These are phyloP conservation scores for Coemansia sp. DNA, from an alignment of 192 early-diverging fungal genomes.

Conservation along the genomic window DNA sequence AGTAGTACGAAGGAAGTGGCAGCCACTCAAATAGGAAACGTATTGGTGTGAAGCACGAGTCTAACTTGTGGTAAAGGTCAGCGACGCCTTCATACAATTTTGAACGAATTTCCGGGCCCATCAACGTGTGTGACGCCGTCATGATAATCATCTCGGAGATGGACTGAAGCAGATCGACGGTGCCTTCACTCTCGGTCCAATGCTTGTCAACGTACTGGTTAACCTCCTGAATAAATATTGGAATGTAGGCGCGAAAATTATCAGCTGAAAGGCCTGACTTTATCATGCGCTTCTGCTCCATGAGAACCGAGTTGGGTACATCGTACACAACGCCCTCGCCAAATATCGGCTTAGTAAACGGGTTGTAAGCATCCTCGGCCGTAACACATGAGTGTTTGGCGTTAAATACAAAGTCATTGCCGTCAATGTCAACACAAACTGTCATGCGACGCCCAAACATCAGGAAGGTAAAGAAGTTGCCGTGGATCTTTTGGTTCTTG, in stretches of 20 bases:
- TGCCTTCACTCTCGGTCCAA: conserved; percentile 59
- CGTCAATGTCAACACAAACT: conserved; percentile 83
- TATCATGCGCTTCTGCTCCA: conserved; percentile 99
- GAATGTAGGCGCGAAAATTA: conserved; percentile 84
- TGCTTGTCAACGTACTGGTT: conserved; percentile 72
- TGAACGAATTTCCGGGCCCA: conserved; percentile 91
- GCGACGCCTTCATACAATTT: conserved; percentile 83
- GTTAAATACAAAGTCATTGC: conserved; percentile 98
- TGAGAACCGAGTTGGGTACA: conserved; percentile 84
- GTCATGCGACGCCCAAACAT: conserved; percentile 93
- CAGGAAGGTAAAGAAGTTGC: conserved; percentile 89
- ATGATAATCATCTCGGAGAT: conserved; percentile 90
- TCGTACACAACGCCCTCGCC: conserved; percentile 96
- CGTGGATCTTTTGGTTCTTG: conserved; percentile 79
- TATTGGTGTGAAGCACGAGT: conserved; percentile 90
- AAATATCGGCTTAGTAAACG: conserved; percentile 92
- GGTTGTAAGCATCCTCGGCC: conserved; percentile 91
- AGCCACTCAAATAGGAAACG: conserved; percentile 93
- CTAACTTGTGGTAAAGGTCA: conserved; percentile 91
- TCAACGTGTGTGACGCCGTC: conserved; percentile 91
- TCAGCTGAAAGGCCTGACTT: conserved; percentile 88
- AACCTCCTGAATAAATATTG: conserved; percentile 82
- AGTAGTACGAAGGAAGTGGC: conserved; percentile 84
- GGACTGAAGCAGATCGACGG: conserved; percentile 72
- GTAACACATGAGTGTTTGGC: conserved; percentile 79